Evolutionary conservation across 495 filamentous ascomycete genomes (phyloP).

Genomic region (Neurospora intermedia): DNA sequence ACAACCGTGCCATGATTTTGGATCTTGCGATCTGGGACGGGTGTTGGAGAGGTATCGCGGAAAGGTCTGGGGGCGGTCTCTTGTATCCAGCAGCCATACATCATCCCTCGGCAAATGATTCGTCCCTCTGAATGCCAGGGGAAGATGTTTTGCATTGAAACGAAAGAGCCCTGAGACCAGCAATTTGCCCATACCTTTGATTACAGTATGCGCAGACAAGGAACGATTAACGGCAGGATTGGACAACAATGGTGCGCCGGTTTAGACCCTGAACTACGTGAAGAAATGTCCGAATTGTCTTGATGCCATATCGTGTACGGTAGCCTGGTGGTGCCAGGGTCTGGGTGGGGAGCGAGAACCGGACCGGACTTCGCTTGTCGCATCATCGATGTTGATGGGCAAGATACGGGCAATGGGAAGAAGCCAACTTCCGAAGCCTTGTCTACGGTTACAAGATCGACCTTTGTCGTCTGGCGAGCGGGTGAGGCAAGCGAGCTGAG

Average conservation of each 20-base stretch:
- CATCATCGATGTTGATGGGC: background rate
- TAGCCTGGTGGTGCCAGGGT: background rate
- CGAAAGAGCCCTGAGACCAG: background rate
- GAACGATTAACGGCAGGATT: background rate
- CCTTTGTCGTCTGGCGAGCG: background rate
- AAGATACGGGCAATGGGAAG: background rate
- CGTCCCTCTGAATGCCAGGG: background rate
- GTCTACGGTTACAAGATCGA: background rate
- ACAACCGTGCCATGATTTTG: background rate
- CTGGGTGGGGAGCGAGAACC: background rate
- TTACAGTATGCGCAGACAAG: background rate
- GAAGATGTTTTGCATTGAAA: background rate
- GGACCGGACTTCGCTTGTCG: background rate
- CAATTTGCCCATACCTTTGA: background rate
- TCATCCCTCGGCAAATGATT: background rate
- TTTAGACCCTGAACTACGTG: background rate
- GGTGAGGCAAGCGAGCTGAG: background rate
- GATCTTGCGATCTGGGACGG: background rate
- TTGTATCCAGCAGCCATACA: background rate
- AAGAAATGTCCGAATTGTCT: background rate
- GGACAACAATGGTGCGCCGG: background rate
- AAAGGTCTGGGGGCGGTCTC: background rate
- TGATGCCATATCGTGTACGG: background rate
- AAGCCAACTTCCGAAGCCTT: background rate
- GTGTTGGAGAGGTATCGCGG: background rate